These are phyloP conservation scores for Penicillium sp. DNA, from an alignment of 2,329 filamentous ascomycete species.

Conservation along the genomic window DNA sequence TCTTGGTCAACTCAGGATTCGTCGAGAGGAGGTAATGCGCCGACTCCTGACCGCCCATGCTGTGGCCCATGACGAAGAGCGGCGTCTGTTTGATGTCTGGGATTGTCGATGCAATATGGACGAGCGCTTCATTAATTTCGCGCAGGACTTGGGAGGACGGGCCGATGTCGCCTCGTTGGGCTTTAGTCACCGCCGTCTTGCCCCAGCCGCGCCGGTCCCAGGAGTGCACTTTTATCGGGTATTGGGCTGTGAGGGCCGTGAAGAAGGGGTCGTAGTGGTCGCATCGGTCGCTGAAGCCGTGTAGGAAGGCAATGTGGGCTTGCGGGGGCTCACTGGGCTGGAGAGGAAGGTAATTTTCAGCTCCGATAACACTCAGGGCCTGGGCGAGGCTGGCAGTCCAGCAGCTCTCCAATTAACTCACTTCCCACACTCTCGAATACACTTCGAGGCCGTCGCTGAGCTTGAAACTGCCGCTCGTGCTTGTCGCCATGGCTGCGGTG, in stretches of 20 bases:
- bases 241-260: conserved; percentile 5
- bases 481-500: conserved; percentile 2
- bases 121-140: conserved; percentile 9
- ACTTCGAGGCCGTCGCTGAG: conserved; percentile 3
- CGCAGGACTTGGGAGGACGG: conserved; percentile 1
- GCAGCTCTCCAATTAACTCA: neutral
- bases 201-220: conserved; percentile 16
- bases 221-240: conserved; percentile 9
- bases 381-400: neutral
- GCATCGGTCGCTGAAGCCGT: conserved; percentile 15
- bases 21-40: conserved; percentile 12
- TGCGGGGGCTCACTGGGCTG: neutral
- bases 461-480: neutral
- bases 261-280: conserved; percentile 14
- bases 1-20: neutral
- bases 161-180: conserved; percentile 5
- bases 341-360: neutral
- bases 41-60: conserved; percentile 13
- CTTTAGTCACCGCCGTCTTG: neutral
- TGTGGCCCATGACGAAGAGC: conserved; percentile 13
- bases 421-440: conserved; percentile 11
- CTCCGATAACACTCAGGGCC: neutral
- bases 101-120: conserved; percentile 3
- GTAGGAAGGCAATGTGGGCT: conserved; percentile 10
- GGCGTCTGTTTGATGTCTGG: conserved; percentile 4